Percentiles rank a stretch among this genome's conserved stretches.
Evolutionary conservation across 371 early-diverging fungal species (phyloP).

Genomic region (Parasitella parasitica): DNA sequence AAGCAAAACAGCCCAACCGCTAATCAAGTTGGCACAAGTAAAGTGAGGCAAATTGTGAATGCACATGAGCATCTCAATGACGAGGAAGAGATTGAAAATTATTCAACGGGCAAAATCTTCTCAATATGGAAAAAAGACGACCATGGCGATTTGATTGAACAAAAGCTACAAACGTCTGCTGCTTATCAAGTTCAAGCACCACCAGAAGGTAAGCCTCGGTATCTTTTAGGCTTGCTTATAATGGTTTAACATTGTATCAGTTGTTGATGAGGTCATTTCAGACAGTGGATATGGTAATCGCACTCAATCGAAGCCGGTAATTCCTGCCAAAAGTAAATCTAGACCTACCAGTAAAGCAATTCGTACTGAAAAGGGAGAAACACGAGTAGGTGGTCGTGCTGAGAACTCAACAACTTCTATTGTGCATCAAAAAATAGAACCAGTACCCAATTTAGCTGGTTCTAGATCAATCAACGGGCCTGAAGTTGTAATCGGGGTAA

Average conservation of each 20-base stretch:
- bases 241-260: too few species aligned
- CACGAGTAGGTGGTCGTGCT: too few species aligned
- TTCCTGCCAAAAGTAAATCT: not conserved
- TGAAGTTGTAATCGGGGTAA: not conserved
- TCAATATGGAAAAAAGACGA: slow-evolving; percentile 20
- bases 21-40: not conserved
- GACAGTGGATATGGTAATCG: too few species aligned
- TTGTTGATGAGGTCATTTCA: too few species aligned
- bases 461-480: not conserved
- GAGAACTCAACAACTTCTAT: too few species aligned
- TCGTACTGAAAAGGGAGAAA: not conserved
- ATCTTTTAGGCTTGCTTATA: too few species aligned
- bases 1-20: not conserved
- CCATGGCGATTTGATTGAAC: not conserved
- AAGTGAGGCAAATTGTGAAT: slow-evolving; percentile 23
- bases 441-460: not conserved
- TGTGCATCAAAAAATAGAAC: too few species aligned
- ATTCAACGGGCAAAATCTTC: slow-evolving; percentile 20
- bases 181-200: too few species aligned
- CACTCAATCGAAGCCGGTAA: not conserved
- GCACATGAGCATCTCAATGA: slow-evolving; percentile 22
- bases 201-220: not conserved
- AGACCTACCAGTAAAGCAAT: not conserved
- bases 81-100: slow-evolving; percentile 21
- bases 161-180: not conserved